phyloP scores from a whole-genome alignment of 2,329 filamentous ascomycete species.

The Calonectria henricotiae region DNA sequence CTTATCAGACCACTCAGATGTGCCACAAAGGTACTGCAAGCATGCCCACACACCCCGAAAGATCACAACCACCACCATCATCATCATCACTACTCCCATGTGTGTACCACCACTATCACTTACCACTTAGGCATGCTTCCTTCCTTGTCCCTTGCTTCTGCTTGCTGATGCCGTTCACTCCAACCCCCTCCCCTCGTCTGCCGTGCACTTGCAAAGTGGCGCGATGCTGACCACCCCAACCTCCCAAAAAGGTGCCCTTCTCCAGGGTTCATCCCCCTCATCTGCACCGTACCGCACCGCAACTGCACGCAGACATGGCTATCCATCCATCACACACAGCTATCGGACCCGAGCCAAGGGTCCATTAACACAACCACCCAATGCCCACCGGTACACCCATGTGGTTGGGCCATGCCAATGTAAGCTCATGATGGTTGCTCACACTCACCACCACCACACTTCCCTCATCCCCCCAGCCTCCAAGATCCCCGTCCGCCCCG shows the following conservation, averaged over 20 bases:
- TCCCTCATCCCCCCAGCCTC: slow-evolving; percentile 2
- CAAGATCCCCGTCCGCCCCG: slow-evolving; percentile 32
- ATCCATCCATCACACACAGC: background rate
- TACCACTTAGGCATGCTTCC: background rate
- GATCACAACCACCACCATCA: slow-evolving; percentile 1
- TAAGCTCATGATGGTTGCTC: background rate
- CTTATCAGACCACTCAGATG: slow-evolving; percentile 28
- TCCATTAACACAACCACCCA: slow-evolving; percentile 13
- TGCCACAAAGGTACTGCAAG: slow-evolving; percentile 11
- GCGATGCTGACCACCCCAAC: slow-evolving; percentile 40
- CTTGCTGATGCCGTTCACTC: slow-evolving; percentile 20
- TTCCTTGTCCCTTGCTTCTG: slow-evolving; percentile 30
- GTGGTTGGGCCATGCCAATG: slow-evolving; percentile 13
- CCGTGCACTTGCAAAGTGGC: slow-evolving; percentile 41
- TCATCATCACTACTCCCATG: background rate
- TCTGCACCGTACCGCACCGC: background rate
- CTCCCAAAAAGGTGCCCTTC: slow-evolving; percentile 24
- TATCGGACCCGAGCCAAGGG: slow-evolving; percentile 20
- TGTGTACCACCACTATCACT: background rate
- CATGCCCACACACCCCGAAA: background rate
- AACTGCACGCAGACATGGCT: background rate
- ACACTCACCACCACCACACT: background rate
- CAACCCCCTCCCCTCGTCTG: background rate
- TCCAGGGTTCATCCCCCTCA: slow-evolving; percentile 26
- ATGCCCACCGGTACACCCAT: slow-evolving; percentile 13